phyloP scores from a whole-genome alignment of 192 early-diverging fungal genomes.

The Rhizoclosmatium globosum region DNA sequence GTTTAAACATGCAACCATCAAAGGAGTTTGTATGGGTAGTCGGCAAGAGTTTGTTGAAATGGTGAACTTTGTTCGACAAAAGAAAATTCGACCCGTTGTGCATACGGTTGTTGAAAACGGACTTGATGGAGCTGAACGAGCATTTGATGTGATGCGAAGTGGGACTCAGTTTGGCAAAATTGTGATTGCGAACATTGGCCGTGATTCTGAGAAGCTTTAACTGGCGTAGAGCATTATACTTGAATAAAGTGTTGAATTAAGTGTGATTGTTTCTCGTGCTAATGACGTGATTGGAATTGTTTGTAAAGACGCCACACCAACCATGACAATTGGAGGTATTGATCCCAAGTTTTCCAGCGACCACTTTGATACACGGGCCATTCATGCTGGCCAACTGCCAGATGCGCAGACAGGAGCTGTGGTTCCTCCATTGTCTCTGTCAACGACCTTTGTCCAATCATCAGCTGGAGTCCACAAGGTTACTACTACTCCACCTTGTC shows the following conservation, averaged over 20 bases:
- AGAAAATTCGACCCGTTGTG: constrained; percentile 65
- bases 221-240: no score
- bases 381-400: constrained; percentile 91
- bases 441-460: constrained; percentile 95
- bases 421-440: constrained; percentile 93
- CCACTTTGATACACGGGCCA: constrained; percentile 88
- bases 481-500: background rate
- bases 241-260: no score
- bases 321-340: no score
- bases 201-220: no score
- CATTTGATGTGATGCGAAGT: constrained; percentile 42
- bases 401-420: constrained; percentile 96
- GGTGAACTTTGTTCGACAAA: constrained; percentile 63
- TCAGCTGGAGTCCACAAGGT: constrained; percentile 88
- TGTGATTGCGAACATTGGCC: constrained; percentile 32
- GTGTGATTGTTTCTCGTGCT: no score
- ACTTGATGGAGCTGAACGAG: constrained; percentile 25
- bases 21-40: constrained; percentile 73
- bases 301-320: no score
- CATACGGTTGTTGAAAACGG: constrained; percentile 23
- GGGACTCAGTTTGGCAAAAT: constrained; percentile 46
- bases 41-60: constrained; percentile 67
- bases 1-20: constrained; percentile 71
- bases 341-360: constrained; percentile 22
- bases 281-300: no score